Evolutionary conservation across 2,329 filamentous ascomycete species (phyloP).

Genomic region (Phialocephala sp.): DNA sequence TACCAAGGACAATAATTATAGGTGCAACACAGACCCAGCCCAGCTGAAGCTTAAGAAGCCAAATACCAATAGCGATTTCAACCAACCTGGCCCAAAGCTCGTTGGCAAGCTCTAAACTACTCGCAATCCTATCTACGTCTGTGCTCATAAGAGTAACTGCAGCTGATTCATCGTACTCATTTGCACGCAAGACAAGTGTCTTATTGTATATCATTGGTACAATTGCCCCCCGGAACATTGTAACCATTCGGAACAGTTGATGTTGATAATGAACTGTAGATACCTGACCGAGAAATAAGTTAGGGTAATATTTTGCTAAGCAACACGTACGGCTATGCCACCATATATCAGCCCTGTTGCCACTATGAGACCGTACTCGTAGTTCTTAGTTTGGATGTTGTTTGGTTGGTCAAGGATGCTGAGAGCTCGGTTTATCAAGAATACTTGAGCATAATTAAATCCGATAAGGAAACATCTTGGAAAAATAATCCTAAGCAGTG

Average conservation of each 20-base stretch:
- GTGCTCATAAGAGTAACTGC: conserved; percentile 53
- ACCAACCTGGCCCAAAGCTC: conserved; percentile 49
- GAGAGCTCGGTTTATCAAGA: conserved; percentile 30
- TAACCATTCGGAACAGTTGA: conserved; percentile 48
- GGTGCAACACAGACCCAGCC: conserved; percentile 37
- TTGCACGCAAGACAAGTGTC: conserved; percentile 45
- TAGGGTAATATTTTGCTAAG: too few relatives aligned
- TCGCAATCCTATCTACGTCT: conserved; percentile 42
- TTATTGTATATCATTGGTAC: conserved; percentile 58
- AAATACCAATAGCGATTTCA: conserved; percentile 47
- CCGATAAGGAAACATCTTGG: conserved; percentile 34
- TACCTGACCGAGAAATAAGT: too few relatives aligned
- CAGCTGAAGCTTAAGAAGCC: conserved; percentile 45
- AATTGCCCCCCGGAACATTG: conserved; percentile 50
- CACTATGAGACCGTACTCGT: conserved; percentile 32
- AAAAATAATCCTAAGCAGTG: conserved; percentile 26
- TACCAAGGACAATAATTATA: conserved; percentile 30
- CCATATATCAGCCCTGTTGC: conserved; percentile 32
- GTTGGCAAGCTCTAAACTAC: conserved; percentile 39
- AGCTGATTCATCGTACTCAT: conserved; percentile 45
- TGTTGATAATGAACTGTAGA: conserved; percentile 43
- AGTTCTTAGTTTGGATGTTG: conserved; percentile 18
- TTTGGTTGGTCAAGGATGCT: conserved; percentile 14
- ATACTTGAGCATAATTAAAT: conserved; percentile 35
- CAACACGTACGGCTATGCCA: conserved; percentile 34